Conservation (phyloP, 805 yeast genomes). For the Wickerhamiella cacticola region DNA sequence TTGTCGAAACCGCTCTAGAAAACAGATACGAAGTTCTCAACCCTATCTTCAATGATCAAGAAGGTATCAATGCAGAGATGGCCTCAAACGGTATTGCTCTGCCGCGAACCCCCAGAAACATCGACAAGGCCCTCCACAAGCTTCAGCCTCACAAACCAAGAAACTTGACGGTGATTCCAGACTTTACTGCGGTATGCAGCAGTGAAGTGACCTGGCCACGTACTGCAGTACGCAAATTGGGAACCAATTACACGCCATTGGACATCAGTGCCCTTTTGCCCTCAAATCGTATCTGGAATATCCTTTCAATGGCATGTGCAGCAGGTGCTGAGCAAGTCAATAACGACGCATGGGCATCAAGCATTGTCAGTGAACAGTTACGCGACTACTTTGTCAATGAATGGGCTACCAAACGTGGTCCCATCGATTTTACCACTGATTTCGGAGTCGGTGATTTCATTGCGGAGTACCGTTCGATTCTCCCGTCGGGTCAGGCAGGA, state of each 20-base stretch:
- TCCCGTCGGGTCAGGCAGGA: constrained; percentile 23
- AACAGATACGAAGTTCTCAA: constrained; percentile 23
- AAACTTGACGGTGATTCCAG: constrained; percentile 17
- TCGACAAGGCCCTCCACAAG: constrained; percentile 16
- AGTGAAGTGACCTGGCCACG: constrained; percentile 23
- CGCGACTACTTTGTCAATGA: constrained; percentile 30
- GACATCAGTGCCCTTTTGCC: constrained; percentile 22
- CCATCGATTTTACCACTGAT: constrained; percentile 32
- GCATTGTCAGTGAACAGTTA: constrained; percentile 30
- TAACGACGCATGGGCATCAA: constrained; percentile 27
- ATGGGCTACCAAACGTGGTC: constrained; percentile 30
- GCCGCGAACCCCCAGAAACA: constrained; percentile 23
- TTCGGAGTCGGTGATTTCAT: constrained; percentile 31
- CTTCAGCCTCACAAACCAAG: constrained; percentile 12
- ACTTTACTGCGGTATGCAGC: constrained; percentile 21
- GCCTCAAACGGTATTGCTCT: constrained; percentile 29
- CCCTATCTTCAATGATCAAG: constrained; percentile 29
- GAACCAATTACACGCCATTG: constrained; percentile 14
- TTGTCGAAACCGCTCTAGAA: constrained; percentile 27
- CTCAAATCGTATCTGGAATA: constrained; percentile 30
- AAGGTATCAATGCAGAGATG: constrained; percentile 31
- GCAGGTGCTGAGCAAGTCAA: constrained; percentile 22
- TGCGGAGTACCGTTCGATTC: constrained; percentile 25
- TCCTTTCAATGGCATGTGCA: constrained; percentile 26
- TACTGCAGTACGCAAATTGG: constrained; percentile 8